A percentile compares a stretch with the other conserved stretches of the same genome.
phyloP scores from a whole-genome alignment of 192 early-diverging fungal genomes.

The Coemansia furcata region DNA sequence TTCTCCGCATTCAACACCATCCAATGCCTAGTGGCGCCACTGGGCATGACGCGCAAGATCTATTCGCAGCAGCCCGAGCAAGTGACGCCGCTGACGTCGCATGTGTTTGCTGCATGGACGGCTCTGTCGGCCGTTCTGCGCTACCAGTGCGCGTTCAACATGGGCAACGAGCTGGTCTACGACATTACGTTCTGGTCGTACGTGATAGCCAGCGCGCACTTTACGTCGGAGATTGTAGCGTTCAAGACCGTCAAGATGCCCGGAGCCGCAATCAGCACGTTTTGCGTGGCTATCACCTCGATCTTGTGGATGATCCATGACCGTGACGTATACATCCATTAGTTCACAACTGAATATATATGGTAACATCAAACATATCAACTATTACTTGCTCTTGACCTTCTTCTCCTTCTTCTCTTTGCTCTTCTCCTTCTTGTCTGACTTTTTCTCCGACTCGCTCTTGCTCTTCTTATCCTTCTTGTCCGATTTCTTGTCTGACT shows the following conservation, averaged over 20 bases:
- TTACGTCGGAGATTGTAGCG: constrained; percentile 62
- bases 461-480: constrained; percentile 16
- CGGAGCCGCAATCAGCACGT: constrained; percentile 63
- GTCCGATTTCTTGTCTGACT: constrained; percentile 9
- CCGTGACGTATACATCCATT: constrained; percentile 38
- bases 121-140: constrained; percentile 77
- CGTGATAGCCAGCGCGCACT: constrained; percentile 68
- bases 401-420: constrained; percentile 8
- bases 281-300: constrained; percentile 62
- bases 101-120: constrained; percentile 90
- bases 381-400: background rate
- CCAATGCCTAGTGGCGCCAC: constrained; percentile 74
- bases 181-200: constrained; percentile 63
- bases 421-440: constrained; percentile 8
- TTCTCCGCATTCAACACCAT: constrained; percentile 81
- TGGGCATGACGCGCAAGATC: constrained; percentile 72
- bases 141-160: constrained; percentile 82
- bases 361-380: background rate
- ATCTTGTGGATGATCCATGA: constrained; percentile 51
- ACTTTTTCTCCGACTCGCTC: constrained; percentile 8
- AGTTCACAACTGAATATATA: constrained; percentile 5
- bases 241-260: constrained; percentile 63
- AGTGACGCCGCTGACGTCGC: constrained; percentile 79
- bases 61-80: constrained; percentile 58
- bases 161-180: constrained; percentile 57